Evolutionary conservation across 371 early-diverging fungal species (phyloP).

Genomic region (Coemansia sp.): DNA sequence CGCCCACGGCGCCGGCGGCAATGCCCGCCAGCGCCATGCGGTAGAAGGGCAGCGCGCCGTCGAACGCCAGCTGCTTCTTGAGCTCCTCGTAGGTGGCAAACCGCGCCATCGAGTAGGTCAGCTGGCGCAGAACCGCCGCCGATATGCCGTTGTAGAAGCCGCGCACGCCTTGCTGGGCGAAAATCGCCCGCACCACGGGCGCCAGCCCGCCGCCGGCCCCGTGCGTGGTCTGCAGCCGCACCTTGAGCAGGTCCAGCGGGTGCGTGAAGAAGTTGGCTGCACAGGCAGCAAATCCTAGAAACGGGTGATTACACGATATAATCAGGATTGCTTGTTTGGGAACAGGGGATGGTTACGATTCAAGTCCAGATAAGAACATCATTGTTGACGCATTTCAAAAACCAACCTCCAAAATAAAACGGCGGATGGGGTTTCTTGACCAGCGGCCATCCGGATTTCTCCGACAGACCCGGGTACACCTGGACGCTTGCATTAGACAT

Average conservation of each 20-base stretch:
- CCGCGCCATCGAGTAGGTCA: slow-evolving; percentile 78
- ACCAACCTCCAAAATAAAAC: slow-evolving; percentile 56
- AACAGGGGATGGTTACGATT: too few species aligned
- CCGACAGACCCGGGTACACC: background rate
- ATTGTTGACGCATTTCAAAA: too few species aligned
- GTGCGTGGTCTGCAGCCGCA: slow-evolving; percentile 76
- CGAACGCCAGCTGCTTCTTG: slow-evolving; percentile 55
- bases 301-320: background rate
- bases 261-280: slow-evolving; percentile 69
- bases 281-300: slow-evolving; percentile 60
- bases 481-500: slow-evolving; percentile 11
- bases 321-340: background rate
- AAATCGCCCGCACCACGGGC: slow-evolving; percentile 58
- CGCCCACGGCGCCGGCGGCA: slow-evolving; percentile 75
- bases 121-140: slow-evolving; percentile 73
- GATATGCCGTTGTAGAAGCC: slow-evolving; percentile 72
- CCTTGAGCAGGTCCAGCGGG: slow-evolving; percentile 85
- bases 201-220: slow-evolving; percentile 51
- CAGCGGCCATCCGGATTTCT: slow-evolving; percentile 19
- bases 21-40: slow-evolving; percentile 66
- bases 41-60: slow-evolving; percentile 57
- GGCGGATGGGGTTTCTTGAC: slow-evolving; percentile 54
- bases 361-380: background rate
- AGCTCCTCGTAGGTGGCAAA: slow-evolving; percentile 75
- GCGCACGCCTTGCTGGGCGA: slow-evolving; percentile 46